These are phyloP conservation scores for Cladosporium sp. DNA, from an alignment of 2,329 filamentous ascomycete species.

Conservation along the genomic window DNA sequence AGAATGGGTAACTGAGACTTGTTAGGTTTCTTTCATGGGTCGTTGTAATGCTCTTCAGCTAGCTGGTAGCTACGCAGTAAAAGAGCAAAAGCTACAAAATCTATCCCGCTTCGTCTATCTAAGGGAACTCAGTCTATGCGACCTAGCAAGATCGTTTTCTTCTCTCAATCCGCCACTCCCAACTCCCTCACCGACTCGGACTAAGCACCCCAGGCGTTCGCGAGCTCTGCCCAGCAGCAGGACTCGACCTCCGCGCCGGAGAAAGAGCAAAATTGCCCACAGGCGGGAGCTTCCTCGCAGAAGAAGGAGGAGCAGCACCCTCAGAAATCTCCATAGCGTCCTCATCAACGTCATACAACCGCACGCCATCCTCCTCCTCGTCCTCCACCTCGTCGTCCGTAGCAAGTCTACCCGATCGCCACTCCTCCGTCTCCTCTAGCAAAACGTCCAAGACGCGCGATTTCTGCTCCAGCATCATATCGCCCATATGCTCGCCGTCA, in stretches of 20 bases:
- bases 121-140: no score
- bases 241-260: conserved; percentile 3
- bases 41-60: no score
- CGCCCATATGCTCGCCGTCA: conserved; percentile 42
- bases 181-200: not conserved
- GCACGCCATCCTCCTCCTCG: not conserved
- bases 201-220: not conserved
- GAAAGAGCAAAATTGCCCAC: conserved; percentile 20
- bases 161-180: no score
- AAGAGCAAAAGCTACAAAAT: no score
- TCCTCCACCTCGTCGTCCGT: conserved; percentile 11
- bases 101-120: no score
- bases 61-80: no score
- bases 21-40: no score
- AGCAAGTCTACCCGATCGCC: conserved; percentile 17
- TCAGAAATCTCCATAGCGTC: not conserved
- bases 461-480: conserved; percentile 54
- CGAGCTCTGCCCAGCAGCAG: not conserved
- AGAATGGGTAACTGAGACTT: no score
- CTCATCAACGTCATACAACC: not conserved
- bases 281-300: conserved; percentile 15
- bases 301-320: not conserved
- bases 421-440: conserved; percentile 37
- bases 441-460: conserved; percentile 47
- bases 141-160: no score